Conservation (phyloP, 371 early-diverging fungal genomes). For the Parasitella parasitica region DNA sequence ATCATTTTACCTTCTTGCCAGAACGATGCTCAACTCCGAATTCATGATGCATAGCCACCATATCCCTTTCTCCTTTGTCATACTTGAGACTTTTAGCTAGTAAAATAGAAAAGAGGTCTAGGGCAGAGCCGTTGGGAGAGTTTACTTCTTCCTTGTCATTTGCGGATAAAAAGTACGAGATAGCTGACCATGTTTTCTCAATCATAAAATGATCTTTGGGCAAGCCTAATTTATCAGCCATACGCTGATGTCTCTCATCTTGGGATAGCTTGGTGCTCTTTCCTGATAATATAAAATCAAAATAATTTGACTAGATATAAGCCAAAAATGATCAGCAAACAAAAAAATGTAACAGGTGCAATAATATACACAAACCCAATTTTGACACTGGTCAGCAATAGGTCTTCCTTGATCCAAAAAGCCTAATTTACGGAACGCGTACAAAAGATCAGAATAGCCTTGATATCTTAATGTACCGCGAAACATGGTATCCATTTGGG, state of each 20-base stretch:
- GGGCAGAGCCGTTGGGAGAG: constrained; percentile 15
- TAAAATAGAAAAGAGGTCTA: constrained; percentile 79
- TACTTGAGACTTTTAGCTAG: constrained; percentile 74
- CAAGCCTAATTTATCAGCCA: constrained; percentile 47
- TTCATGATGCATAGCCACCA: constrained; percentile 88
- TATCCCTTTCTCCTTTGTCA: constrained; percentile 74
- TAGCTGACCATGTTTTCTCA: constrained; percentile 43
- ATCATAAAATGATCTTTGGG: constrained; percentile 40
- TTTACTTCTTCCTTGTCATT: not conserved
- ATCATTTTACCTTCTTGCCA: constrained; percentile 42
- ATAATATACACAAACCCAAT: constrained; percentile 41
- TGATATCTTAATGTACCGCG: constrained; percentile 84
- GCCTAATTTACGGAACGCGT: constrained; percentile 61
- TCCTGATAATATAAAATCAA: constrained; percentile 19
- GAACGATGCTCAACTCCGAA: constrained; percentile 67
- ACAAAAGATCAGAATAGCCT: constrained; percentile 66
- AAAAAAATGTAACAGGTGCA: not conserved
- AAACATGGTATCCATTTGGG: constrained; percentile 79
- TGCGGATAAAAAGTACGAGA: constrained; percentile 20
- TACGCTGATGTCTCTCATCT: constrained; percentile 27
- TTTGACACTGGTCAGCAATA: constrained; percentile 27
- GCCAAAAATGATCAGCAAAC: not conserved
- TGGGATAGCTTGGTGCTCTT: not conserved
- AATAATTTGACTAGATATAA: constrained; percentile 23
- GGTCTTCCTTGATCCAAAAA: constrained; percentile 40